Conservation (phyloP, 495 filamentous ascomycete species). For the Extremus antarcticus region DNA sequence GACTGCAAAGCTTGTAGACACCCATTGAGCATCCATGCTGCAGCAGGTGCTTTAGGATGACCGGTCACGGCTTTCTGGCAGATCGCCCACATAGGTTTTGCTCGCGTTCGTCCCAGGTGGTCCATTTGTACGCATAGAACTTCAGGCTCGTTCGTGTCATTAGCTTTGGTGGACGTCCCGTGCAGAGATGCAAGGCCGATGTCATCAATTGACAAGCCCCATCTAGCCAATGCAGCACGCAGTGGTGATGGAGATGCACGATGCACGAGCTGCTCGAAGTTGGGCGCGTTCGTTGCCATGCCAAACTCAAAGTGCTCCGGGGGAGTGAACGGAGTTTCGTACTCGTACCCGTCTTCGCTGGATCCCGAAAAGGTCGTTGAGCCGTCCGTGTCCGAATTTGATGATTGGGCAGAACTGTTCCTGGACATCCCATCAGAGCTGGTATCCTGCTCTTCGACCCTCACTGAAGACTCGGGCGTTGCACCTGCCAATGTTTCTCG, state of each 20-base stretch:
- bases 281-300: too few relatives aligned
- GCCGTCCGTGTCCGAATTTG: too few relatives aligned
- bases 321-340: too few relatives aligned
- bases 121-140: constrained; percentile 17
- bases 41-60: constrained; percentile 24
- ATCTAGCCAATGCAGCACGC: constrained; percentile 18
- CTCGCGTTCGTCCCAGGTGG: constrained; percentile 14
- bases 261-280: too few relatives aligned
- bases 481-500: constrained; percentile 10
- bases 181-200: constrained; percentile 22
- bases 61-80: constrained; percentile 23
- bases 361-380: too few relatives aligned
- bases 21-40: constrained; percentile 26
- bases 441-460: too few relatives aligned
- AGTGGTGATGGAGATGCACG: too few relatives aligned
- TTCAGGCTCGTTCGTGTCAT: constrained; percentile 22
- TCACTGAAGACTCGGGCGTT: constrained; percentile 2
- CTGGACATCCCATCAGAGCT: too few relatives aligned
- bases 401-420: too few relatives aligned
- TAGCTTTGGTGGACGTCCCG: constrained; percentile 22
- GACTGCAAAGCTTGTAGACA: constrained; percentile 18
- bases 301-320: too few relatives aligned
- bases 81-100: constrained; percentile 12
- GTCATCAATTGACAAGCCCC: constrained; percentile 22
- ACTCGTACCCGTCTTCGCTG: too few relatives aligned